Evolutionary conservation across 1,139 yeast genomes (phyloP).

Genomic region (Blastobotrys elegans): DNA sequence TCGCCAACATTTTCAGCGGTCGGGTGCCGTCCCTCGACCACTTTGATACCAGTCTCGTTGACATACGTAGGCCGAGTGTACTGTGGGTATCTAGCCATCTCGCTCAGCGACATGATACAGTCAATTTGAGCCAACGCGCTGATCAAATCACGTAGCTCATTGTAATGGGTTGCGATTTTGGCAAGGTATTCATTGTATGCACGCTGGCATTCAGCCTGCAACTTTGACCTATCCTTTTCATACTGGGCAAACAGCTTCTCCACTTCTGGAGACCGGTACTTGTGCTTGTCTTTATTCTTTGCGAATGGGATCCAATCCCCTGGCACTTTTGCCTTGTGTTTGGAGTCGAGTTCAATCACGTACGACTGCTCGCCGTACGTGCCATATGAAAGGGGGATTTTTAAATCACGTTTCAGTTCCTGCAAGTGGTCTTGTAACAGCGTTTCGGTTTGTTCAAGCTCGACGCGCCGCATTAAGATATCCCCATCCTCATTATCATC

Average conservation of each 20-base stretch:
- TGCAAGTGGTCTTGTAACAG: slow-evolving; percentile 8
- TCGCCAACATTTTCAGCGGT: slow-evolving; percentile 54
- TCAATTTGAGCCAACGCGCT: slow-evolving; percentile 58
- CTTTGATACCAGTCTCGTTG: slow-evolving; percentile 47
- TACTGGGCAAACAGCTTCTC: slow-evolving; percentile 18
- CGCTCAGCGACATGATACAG: slow-evolving; percentile 67
- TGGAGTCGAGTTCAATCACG: slow-evolving; percentile 13
- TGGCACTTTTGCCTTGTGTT: slow-evolving; percentile 50
- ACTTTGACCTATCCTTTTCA: slow-evolving; percentile 55
- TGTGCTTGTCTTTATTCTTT: slow-evolving; percentile 63
- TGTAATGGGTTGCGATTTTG: slow-evolving; percentile 45
- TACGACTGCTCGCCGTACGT: slow-evolving; percentile 10
- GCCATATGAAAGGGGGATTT: slow-evolving; percentile 7
- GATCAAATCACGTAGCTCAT: slow-evolving; percentile 47
- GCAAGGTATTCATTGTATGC: slow-evolving; percentile 51
- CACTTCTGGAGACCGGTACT: slow-evolving; percentile 66
- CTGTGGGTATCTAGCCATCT: slow-evolving; percentile 48
- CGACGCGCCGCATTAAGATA: slow-evolving; percentile 5
- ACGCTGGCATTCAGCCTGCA: slow-evolving; percentile 50
- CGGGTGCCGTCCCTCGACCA: slow-evolving; percentile 71
- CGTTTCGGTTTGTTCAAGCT: slow-evolving; percentile 5
- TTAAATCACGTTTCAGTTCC: slow-evolving; percentile 3
- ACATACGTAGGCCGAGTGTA: slow-evolving; percentile 52
- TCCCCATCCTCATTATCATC: slow-evolving; percentile 7
- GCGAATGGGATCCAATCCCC: slow-evolving; percentile 69